Conservation (phyloP, 2,329 filamentous ascomycete genomes). For the Ascomycota sp. region DNA sequence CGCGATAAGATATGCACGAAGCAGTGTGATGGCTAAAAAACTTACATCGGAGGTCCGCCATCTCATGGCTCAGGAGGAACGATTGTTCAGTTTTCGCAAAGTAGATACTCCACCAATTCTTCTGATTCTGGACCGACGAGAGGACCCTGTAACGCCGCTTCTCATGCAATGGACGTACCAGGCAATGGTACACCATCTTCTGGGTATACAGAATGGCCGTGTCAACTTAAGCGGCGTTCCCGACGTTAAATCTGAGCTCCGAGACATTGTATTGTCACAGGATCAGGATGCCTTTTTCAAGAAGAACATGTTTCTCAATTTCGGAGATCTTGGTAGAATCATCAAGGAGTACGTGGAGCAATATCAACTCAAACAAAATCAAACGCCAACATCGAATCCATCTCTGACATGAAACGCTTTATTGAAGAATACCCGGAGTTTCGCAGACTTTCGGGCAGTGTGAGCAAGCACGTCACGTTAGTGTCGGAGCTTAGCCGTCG, state of each 20-base stretch:
- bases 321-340: slow-evolving; percentile 83
- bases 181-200: slow-evolving; percentile 95
- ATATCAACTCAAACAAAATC: slow-evolving; percentile 97
- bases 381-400: slow-evolving; percentile 88
- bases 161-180: slow-evolving; percentile 98
- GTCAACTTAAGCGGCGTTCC: slow-evolving; percentile 73
- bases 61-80: slow-evolving; percentile 84
- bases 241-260: slow-evolving; percentile 68
- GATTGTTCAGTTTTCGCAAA: slow-evolving; percentile 88
- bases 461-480: slow-evolving; percentile 93
- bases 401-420: slow-evolving; percentile 96
- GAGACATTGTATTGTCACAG: slow-evolving; percentile 85
- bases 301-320: slow-evolving; percentile 98
- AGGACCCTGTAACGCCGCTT: slow-evolving; percentile 85
- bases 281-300: slow-evolving; percentile 98
- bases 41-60: slow-evolving; percentile 83
- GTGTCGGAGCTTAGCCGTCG: slow-evolving; percentile 83
- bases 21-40: slow-evolving; percentile 78
- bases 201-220: slow-evolving; percentile 87
- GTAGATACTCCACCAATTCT: slow-evolving; percentile 89
- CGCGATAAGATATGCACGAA: slow-evolving; percentile 80
- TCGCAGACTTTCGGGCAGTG: slow-evolving; percentile 86
- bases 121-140: slow-evolving; percentile 72
- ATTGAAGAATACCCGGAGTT: slow-evolving; percentile 98
- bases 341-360: slow-evolving; percentile 98